Percentiles rank a stretch among this genome's conserved stretches.
Conservation (phyloP, 768 basidiomycete species). For the Trametes cingulata region DNA sequence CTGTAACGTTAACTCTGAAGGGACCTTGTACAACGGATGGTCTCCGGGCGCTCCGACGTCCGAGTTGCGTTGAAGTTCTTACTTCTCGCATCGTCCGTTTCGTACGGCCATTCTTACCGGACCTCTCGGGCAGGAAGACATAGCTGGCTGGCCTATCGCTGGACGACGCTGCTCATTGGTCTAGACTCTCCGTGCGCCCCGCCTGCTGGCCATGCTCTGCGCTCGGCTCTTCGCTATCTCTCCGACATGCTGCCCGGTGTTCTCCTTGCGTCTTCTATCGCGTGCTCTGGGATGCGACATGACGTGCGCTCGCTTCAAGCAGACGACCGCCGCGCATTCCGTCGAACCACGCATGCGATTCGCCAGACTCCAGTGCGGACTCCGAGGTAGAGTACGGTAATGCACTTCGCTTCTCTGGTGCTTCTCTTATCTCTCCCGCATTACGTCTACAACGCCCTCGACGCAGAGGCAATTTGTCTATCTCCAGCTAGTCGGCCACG, state of each 20-base stretch:
- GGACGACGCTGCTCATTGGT: not conserved
- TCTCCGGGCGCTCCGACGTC: constrained; percentile 16
- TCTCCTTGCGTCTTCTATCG: not conserved
- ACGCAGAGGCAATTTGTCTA: constrained; percentile 3
- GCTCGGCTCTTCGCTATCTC: not conserved
- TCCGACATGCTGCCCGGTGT: not conserved
- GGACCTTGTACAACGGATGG: not conserved
- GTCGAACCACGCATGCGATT: not conserved
- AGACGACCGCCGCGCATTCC: not conserved
- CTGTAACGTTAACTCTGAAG: constrained; percentile 12
- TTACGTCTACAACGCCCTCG: constrained; percentile 7
- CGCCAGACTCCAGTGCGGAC: not conserved
- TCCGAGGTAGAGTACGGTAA: not conserved
- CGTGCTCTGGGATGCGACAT: not conserved
- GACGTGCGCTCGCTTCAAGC: not conserved
- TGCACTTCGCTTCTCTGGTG: not conserved
- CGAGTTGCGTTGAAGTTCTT: not conserved
- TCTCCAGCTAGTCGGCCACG: constrained; percentile 7
- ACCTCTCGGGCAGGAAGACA: not conserved
- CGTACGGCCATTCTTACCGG: not conserved
- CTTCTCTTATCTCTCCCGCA: not conserved
- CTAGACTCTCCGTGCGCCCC: not conserved
- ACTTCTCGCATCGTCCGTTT: not conserved
- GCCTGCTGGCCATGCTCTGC: not conserved
- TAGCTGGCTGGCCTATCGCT: not conserved